Conservation (phyloP, 352 stramenopile genomes). For the Phytophthora chlamydospora region DNA sequence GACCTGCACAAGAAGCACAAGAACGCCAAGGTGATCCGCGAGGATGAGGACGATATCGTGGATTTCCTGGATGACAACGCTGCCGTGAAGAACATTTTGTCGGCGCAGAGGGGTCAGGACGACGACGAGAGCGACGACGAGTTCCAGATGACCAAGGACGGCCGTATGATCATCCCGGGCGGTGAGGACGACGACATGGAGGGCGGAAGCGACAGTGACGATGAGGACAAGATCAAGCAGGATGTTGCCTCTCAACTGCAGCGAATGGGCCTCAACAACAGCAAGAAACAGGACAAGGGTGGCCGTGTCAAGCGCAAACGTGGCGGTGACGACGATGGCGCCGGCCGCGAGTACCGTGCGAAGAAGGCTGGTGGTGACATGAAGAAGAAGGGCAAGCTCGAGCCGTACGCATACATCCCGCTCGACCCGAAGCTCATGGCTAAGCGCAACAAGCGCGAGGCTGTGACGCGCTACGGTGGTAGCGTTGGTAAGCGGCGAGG, state of each 20-base stretch:
- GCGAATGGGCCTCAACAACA: slow-evolving; percentile 81
- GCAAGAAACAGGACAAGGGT: slow-evolving; percentile 34
- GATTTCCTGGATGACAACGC: slow-evolving; percentile 93
- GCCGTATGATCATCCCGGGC: slow-evolving; percentile 87
- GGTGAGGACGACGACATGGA: slow-evolving; percentile 61
- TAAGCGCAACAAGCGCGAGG: slow-evolving; percentile 86
- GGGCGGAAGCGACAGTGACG: slow-evolving; percentile 54
- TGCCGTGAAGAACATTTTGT: slow-evolving; percentile 89
- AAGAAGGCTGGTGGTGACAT: slow-evolving; percentile 97
- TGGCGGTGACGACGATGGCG: slow-evolving; percentile 55
- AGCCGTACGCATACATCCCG: slow-evolving; percentile 98
- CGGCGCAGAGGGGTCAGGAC: slow-evolving; percentile 32
- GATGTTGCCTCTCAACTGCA: slow-evolving; percentile 83
- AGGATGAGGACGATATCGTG: slow-evolving; percentile 90
- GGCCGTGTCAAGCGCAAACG: slow-evolving; percentile 60
- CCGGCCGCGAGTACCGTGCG: slow-evolving; percentile 92
- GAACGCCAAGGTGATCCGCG: slow-evolving; percentile 80
- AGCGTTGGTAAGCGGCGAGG: slow-evolving; percentile 84
- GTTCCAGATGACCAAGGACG: slow-evolving; percentile 92
- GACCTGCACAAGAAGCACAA: slow-evolving; percentile 77
- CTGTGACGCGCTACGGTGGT: slow-evolving; percentile 76
- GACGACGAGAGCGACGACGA: slow-evolving; percentile 77
- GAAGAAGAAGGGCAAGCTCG: slow-evolving; percentile 97
- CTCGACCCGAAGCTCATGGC: slow-evolving; percentile 96
- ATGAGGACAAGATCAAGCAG: slow-evolving; percentile 85